These are phyloP conservation scores for Candida dajiaensis DNA, from an alignment of 805 yeast species.

Conservation along the genomic window DNA sequence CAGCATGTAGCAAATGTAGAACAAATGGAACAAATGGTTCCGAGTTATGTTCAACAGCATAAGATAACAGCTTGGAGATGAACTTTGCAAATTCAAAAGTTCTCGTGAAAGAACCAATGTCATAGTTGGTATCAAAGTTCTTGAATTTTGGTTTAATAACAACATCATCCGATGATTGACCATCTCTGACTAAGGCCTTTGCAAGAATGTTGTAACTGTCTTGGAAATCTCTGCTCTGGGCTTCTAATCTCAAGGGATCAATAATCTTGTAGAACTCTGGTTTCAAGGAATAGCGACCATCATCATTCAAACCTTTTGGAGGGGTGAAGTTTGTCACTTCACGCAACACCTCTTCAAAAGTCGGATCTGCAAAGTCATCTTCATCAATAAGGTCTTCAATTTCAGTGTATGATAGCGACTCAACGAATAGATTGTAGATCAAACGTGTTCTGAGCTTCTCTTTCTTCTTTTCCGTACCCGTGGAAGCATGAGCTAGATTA, in stretches of 20 bases:
- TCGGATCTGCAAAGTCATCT: slow-evolving; percentile 37
- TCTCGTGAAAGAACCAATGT: slow-evolving; percentile 46
- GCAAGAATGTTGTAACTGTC: slow-evolving; percentile 43
- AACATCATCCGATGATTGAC: slow-evolving; percentile 25
- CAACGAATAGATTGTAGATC: slow-evolving; percentile 43
- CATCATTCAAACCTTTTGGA: slow-evolving; percentile 61
- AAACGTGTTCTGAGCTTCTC: slow-evolving; percentile 34
- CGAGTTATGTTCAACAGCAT: slow-evolving; percentile 42
- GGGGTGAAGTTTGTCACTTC: slow-evolving; percentile 57
- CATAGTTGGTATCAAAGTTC: slow-evolving; percentile 28
- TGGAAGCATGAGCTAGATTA: slow-evolving; percentile 41
- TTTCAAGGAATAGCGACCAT: slow-evolving; percentile 61
- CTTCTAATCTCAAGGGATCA: slow-evolving; percentile 54
- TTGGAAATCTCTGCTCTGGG: slow-evolving; percentile 41
- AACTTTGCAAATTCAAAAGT: slow-evolving; percentile 49
- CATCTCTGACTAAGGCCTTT: slow-evolving; percentile 33
- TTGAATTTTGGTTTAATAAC: slow-evolving; percentile 43
- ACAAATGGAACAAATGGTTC: slow-evolving; percentile 52
- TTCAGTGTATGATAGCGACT: slow-evolving; percentile 50
- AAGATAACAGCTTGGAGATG: slow-evolving; percentile 49
- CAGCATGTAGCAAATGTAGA: slow-evolving; percentile 67
- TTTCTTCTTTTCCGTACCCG: slow-evolving; percentile 22
- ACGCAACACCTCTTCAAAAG: slow-evolving; percentile 51
- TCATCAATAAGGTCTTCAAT: slow-evolving; percentile 35
- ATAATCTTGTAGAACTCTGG: slow-evolving; percentile 36